These are phyloP conservation scores for Rhododendron vialii DNA, from an alignment of 148 eudicot genomes.

Conservation along the genomic window DNA sequence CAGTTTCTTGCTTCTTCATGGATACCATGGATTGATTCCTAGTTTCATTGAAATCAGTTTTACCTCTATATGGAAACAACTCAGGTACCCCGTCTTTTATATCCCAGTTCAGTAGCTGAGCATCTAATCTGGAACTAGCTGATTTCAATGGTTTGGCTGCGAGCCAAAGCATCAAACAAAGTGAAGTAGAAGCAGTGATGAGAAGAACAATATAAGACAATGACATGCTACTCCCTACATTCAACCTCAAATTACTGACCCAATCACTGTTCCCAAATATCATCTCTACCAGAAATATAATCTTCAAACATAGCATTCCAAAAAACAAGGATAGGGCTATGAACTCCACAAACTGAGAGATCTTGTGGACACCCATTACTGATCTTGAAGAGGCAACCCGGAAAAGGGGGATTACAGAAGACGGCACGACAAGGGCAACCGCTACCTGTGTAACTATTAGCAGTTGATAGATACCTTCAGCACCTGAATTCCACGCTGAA, in stretches of 20 bases:
- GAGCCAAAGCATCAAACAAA: constrained; percentile 65
- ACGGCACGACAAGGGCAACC: constrained; percentile 80
- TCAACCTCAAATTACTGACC: constrained; percentile 74
- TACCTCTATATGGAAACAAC: constrained; percentile 29
- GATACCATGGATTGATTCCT: constrained; percentile 26
- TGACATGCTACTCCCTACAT: constrained; percentile 44
- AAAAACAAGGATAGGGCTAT: constrained; percentile 51
- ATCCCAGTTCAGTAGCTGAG: constrained; percentile 52
- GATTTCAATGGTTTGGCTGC: constrained; percentile 79
- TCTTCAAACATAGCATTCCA: constrained; percentile 69
- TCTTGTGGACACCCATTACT: constrained; percentile 71
- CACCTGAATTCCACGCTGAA: constrained; percentile 74
- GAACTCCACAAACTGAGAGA: constrained; percentile 68
- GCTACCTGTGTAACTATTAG: constrained; percentile 71
- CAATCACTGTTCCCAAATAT: constrained; percentile 84
- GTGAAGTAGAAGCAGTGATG: constrained; percentile 41
- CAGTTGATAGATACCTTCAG: constrained; percentile 85
- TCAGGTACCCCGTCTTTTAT: constrained; percentile 26
- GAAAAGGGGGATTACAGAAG: constrained; percentile 84
- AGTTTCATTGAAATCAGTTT: constrained; percentile 25
- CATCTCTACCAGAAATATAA: constrained; percentile 77
- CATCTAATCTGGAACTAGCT: constrained; percentile 41
- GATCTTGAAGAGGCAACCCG: constrained; percentile 76
- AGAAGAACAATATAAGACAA: constrained; percentile 55
- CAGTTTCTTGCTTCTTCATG: constrained; percentile 31